phyloP scores from a whole-genome alignment of 495 filamentous ascomycete species.

The Xylaria nigripes region DNA sequence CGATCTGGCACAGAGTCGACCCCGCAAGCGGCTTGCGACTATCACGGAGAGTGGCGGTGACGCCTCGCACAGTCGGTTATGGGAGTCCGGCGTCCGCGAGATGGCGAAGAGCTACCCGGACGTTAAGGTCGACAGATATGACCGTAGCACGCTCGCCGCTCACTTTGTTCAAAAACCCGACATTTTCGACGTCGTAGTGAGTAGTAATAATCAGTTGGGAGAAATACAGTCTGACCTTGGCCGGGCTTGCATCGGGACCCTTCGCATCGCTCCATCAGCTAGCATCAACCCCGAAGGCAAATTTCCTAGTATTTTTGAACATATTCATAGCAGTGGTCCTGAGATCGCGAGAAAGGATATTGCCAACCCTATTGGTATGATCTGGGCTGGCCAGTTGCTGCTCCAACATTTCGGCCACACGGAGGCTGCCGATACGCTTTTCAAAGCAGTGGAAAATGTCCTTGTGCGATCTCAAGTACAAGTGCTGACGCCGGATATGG shows the following conservation, averaged over 20 bases:
- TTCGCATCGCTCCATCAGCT: conserved; percentile 70
- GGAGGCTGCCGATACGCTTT: conserved; percentile 50
- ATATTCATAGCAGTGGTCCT: conserved; percentile 67
- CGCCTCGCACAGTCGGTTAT: conserved; percentile 61
- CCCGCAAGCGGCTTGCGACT: conserved; percentile 64
- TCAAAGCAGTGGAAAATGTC: conserved; percentile 58
- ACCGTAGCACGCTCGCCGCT: conserved; percentile 78
- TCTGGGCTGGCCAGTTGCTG: conserved; percentile 67
- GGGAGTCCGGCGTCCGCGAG: conserved; percentile 65
- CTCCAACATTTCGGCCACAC: conserved; percentile 62
- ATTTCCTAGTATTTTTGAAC: conserved; percentile 77
- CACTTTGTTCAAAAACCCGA: conserved; percentile 73
- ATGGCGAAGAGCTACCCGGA: conserved; percentile 65
- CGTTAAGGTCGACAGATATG: conserved; percentile 62
- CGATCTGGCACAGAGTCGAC: conserved; percentile 64
- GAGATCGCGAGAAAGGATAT: conserved; percentile 66
- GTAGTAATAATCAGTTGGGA: conserved; percentile 68
- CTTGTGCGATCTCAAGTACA: conserved; percentile 44
- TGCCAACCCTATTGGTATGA: conserved; percentile 64
- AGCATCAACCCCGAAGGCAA: conserved; percentile 58
- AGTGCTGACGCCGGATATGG: conserved; percentile 59
- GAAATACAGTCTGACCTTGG: conserved; percentile 82
- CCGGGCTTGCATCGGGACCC: conserved; percentile 75
- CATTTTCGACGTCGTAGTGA: conserved; percentile 73
- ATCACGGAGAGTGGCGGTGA: conserved; percentile 81